Evolutionary conservation across 164 flowering plant species (phyloP).

Genomic region (Dillenia turbinata): DNA sequence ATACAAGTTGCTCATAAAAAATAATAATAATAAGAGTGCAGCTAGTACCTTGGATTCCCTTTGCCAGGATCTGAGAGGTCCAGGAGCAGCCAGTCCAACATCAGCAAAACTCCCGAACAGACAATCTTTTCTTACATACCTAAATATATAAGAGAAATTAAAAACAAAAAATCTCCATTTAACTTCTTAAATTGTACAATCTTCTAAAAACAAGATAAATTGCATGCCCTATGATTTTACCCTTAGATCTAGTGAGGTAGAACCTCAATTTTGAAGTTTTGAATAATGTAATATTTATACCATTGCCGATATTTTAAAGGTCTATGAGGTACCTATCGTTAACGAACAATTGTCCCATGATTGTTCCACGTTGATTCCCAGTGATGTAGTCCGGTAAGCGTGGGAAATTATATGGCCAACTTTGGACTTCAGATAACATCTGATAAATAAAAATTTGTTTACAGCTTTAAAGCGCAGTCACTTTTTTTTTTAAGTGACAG

Average conservation of each 20-base stretch:
- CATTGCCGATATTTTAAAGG: background rate
- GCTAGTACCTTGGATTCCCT: constrained; percentile 37
- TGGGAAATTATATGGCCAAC: constrained; percentile 46
- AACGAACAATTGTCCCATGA: constrained; percentile 38
- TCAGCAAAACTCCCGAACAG: constrained; percentile 31
- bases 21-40: too few species aligned
- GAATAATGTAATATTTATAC: background rate
- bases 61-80: constrained; percentile 54
- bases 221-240: too few species aligned
- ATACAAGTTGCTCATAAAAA: background rate
- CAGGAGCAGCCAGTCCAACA: constrained; percentile 55
- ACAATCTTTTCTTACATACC: constrained; percentile 16
- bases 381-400: background rate
- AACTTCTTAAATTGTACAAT: too few species aligned
- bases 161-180: too few species aligned
- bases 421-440: constrained; percentile 37
- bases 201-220: too few species aligned
- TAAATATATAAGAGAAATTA: constrained; percentile 1
- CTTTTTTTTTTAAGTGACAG: background rate
- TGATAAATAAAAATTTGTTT: constrained; percentile 4
- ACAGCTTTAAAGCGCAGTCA: background rate
- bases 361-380: constrained; percentile 28
- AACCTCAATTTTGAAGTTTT: background rate
- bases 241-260: too few species aligned
- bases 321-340: constrained; percentile 30